These are phyloP conservation scores for Sherardia arvensis DNA, from an alignment of 257 asterid genomes.

Conservation along the genomic window DNA sequence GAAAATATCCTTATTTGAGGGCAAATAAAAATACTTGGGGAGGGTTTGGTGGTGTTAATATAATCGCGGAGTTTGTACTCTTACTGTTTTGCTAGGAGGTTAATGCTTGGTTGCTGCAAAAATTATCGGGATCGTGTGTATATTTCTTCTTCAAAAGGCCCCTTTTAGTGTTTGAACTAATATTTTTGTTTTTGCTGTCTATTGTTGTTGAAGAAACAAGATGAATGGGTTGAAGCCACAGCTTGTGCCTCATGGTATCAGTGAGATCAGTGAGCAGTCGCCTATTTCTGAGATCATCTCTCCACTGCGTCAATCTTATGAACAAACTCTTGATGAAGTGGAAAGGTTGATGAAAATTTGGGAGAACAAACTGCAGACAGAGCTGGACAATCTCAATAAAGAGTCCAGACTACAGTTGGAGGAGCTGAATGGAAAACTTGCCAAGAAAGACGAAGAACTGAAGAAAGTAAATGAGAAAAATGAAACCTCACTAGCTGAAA, in stretches of 20 bases:
- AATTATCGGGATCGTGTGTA: too few species aligned
- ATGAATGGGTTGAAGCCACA: neutral
- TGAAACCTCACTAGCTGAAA: neutral
- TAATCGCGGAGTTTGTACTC: too few species aligned
- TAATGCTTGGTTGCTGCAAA: neutral
- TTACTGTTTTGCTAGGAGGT: too few species aligned
- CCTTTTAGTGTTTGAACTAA: neutral
- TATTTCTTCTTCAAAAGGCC: too few species aligned
- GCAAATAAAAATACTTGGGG: neutral
- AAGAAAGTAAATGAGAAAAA: too few species aligned
- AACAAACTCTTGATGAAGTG: neutral
- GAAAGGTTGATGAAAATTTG: constrained; percentile 5
- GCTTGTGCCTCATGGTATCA: neutral
- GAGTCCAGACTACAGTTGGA: constrained; percentile 6
- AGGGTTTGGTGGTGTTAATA: too few species aligned
- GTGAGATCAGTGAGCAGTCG: too few species aligned
- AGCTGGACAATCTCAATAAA: constrained; percentile 19
- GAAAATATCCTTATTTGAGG: neutral
- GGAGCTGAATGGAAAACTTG: neutral
- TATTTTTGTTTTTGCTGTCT: neutral
- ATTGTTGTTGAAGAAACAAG: neutral
- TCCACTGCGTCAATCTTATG: constrained; percentile 14
- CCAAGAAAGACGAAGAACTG: neutral
- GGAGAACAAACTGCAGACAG: constrained; percentile 15
- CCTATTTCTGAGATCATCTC: constrained; percentile 22